Evolutionary conservation across 2,329 filamentous ascomycete genomes (phyloP).

Genomic region (Leptographium wingfieldii): DNA sequence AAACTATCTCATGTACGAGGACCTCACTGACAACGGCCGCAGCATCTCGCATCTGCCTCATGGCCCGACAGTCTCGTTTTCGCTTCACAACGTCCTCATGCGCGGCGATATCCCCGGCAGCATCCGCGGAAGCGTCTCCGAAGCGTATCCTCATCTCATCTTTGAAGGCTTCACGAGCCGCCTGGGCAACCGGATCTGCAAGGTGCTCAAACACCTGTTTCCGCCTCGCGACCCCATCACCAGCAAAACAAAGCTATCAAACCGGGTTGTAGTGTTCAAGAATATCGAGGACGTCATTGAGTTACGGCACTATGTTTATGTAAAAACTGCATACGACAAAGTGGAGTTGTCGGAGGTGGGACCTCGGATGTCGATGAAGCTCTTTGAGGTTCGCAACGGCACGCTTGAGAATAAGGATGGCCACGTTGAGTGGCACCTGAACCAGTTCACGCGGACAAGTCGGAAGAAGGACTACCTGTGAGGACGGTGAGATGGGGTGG

Average conservation of each 20-base stretch:
- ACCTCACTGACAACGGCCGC: background rate
- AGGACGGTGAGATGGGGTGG: conserved; percentile 14
- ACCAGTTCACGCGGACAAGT: conserved; percentile 85
- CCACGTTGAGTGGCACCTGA: conserved; percentile 92
- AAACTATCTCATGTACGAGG: background rate
- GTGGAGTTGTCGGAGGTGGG: conserved; percentile 85
- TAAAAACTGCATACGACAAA: conserved; percentile 72
- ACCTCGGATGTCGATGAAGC: conserved; percentile 91
- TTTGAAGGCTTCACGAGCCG: conserved; percentile 85
- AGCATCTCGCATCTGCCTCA: conserved; percentile 81
- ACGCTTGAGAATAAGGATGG: conserved; percentile 91
- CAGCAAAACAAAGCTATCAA: conserved; percentile 64
- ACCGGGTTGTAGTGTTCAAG: conserved; percentile 82
- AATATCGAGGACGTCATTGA: conserved; percentile 92
- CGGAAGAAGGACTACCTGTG: conserved; percentile 93
- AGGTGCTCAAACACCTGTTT: conserved; percentile 88
- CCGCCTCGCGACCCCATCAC: conserved; percentile 72
- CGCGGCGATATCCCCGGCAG: conserved; percentile 86
- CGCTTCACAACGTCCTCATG: conserved; percentile 81
- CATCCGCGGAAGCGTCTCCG: conserved; percentile 74
- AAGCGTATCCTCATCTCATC: conserved; percentile 87
- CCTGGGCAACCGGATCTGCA: conserved; percentile 70
- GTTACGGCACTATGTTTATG: conserved; percentile 75
- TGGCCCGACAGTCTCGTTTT: conserved; percentile 73
- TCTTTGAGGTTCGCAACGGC: conserved; percentile 85